Conservation (phyloP, 2,329 filamentous ascomycete genomes). For the Nigrospora osmanthi region DNA sequence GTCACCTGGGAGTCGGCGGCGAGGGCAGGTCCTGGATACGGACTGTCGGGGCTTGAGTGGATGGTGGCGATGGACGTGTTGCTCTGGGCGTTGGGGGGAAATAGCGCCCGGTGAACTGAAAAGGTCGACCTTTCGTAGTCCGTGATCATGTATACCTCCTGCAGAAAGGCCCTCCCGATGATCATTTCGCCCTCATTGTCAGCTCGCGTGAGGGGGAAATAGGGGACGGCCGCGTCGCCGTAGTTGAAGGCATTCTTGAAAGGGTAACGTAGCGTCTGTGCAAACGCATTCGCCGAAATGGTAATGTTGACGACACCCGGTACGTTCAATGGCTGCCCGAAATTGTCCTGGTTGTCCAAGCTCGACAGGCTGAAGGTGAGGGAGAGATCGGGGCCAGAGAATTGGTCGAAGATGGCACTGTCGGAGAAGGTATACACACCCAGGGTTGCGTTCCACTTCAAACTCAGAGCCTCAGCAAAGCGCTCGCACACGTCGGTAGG, state of each 20-base stretch:
- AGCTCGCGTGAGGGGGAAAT: conserved; percentile 58
- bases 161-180: conserved; percentile 61
- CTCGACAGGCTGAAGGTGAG: conserved; percentile 52
- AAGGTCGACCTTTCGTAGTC: conserved; percentile 46
- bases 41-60: conserved; percentile 33
- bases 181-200: conserved; percentile 46
- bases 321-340: conserved; percentile 38
- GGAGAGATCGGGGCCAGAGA: conserved; percentile 33
- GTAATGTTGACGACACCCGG: conserved; percentile 50
- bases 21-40: conserved; percentile 32
- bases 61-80: conserved; percentile 35
- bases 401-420: conserved; percentile 43
- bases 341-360: conserved; percentile 43
- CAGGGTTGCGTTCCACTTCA: conserved; percentile 57
- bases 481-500: conserved; percentile 51
- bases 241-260: conserved; percentile 37
- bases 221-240: conserved; percentile 39
- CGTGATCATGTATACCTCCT: conserved; percentile 56
- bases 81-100: conserved; percentile 33
- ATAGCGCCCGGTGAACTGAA: conserved; percentile 46
- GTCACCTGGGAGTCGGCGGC: conserved; percentile 6
- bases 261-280: conserved; percentile 40
- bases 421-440: conserved; percentile 58
- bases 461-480: conserved; percentile 56
- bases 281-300: conserved; percentile 40